phyloP scores from a whole-genome alignment of 192 early-diverging fungal species.

The Mortierella antarctica region DNA sequence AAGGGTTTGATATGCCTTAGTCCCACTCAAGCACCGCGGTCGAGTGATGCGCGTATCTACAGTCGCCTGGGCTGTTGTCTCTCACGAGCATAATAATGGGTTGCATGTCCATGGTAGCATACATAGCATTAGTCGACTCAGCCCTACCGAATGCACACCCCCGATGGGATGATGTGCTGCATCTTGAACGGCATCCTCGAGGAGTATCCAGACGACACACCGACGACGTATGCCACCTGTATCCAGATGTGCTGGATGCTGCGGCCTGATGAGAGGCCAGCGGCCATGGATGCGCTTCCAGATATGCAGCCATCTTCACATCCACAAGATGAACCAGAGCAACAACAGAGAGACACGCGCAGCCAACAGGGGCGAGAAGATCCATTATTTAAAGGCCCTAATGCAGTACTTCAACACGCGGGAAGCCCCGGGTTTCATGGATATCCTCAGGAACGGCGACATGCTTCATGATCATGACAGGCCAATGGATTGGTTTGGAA shows the following conservation, averaged over 20 bases:
- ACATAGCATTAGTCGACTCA: constrained; percentile 10
- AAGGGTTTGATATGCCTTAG: too few species aligned
- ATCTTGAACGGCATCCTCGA: constrained; percentile 5
- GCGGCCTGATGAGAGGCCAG: neutral
- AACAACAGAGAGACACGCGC: too few species aligned
- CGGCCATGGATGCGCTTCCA: neutral
- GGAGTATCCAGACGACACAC: constrained; percentile 3
- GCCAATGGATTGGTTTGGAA: too few species aligned
- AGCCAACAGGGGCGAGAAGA: too few species aligned
- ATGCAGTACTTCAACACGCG: neutral
- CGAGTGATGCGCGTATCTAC: too few species aligned
- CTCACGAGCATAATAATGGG: too few species aligned
- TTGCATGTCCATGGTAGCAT: too few species aligned
- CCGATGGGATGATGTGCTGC: neutral
- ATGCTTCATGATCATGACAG: too few species aligned
- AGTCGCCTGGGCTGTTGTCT: too few species aligned
- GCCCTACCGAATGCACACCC: constrained; percentile 1
- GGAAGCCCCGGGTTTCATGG: neutral
- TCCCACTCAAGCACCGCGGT: too few species aligned
- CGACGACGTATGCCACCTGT: neutral
- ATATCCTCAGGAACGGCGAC: neutral
- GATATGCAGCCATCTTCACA: neutral
- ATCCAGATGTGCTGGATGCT: constrained; percentile 3
- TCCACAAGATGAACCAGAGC: too few species aligned
- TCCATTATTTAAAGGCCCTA: neutral